These are phyloP conservation scores for Cercospora sp. DNA, from an alignment of 2,329 filamentous ascomycete genomes.

Conservation along the genomic window DNA sequence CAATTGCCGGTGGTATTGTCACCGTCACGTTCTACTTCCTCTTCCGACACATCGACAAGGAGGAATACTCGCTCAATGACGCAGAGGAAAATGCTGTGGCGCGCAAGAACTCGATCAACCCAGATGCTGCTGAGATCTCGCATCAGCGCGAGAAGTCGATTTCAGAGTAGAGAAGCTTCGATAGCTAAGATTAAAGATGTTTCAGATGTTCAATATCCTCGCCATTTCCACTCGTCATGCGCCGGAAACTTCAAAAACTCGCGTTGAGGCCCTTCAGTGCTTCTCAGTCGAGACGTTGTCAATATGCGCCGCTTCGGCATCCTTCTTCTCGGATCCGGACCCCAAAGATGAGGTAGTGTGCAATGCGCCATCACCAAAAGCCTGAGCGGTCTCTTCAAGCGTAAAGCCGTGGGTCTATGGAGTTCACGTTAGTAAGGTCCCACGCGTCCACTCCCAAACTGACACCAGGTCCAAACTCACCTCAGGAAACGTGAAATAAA, in stretches of 20 bases:
- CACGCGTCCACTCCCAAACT: too few species aligned
- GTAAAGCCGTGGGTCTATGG: not conserved
- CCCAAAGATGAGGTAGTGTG: not conserved
- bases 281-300: not conserved
- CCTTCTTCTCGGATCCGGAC: not conserved
- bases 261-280: not conserved
- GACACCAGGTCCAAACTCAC: not conserved
- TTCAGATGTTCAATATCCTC: not conserved
- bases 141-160: not conserved
- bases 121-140: not conserved
- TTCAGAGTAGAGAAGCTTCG: not conserved
- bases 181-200: not conserved
- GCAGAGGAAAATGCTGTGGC: conserved; percentile 14
- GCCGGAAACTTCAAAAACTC: not conserved
- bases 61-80: conserved; percentile 30
- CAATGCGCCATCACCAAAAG: not conserved
- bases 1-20: conserved; percentile 51
- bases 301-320: not conserved
- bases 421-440: not conserved
- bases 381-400: not conserved
- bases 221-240: not conserved
- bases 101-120: not conserved
- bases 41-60: conserved; percentile 46
- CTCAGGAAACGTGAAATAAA: not conserved
- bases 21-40: conserved; percentile 52